A percentile compares a stretch with the other conserved stretches of the same genome.
phyloP scores from a whole-genome alignment of 371 early-diverging fungal species.

The Mortierella sp. region DNA sequence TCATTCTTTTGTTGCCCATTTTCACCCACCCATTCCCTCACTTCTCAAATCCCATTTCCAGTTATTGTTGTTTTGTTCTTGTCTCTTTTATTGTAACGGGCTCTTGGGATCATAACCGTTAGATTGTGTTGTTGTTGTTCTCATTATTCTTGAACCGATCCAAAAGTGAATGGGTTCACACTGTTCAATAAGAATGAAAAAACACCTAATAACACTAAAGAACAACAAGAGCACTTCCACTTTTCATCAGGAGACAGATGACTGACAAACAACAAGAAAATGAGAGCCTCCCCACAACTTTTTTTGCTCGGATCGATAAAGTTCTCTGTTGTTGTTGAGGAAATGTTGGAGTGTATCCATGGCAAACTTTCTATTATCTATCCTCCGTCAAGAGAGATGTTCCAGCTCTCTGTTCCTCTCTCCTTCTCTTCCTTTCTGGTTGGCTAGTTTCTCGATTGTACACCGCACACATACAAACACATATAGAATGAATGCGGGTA shows the following conservation, averaged over 20 bases:
- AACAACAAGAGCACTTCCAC: not conserved
- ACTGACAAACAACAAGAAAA: not conserved
- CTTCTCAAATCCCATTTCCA: not conserved
- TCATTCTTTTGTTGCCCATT: not conserved
- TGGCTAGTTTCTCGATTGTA: not conserved
- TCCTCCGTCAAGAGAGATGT: not conserved
- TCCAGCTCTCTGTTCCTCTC: not conserved
- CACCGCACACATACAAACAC: not conserved
- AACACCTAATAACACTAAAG: not conserved
- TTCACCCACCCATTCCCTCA: not conserved
- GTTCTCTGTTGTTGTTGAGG: no score
- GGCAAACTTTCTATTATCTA: not conserved
- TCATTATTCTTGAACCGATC: no score
- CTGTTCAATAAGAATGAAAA: not conserved
- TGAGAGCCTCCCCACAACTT: conserved; percentile 20
- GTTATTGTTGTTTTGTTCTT: not conserved
- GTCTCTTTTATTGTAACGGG: not conserved
- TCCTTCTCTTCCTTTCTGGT: not conserved
- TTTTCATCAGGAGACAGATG: not conserved
- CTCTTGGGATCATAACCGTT: not conserved
- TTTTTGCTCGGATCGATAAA: not conserved
- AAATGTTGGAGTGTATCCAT: not conserved
- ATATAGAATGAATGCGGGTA: not conserved
- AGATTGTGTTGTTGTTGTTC: not conserved
- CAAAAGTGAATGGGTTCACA: no score